These are phyloP conservation scores for Gyromitra esculenta DNA, from an alignment of 2,329 filamentous ascomycete species.

Conservation along the genomic window DNA sequence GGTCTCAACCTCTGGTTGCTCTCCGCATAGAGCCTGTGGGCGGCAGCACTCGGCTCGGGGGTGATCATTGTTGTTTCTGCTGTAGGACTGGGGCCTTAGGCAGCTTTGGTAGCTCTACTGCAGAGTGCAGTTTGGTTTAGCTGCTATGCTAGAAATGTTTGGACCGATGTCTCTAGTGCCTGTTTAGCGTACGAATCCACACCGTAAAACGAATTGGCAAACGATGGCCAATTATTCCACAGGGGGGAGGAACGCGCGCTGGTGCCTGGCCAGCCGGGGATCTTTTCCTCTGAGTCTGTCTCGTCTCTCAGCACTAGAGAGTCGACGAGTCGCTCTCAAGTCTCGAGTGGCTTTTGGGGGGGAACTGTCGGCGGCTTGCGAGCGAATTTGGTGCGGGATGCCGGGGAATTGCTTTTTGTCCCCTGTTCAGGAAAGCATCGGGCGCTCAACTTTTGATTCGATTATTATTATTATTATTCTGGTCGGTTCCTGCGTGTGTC, in stretches of 20 bases:
- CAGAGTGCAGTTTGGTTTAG: slow-evolving; percentile 31
- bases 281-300: slow-evolving; percentile 42
- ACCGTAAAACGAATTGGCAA: slow-evolving; percentile 39
- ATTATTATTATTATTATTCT: slow-evolving; percentile 6
- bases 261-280: slow-evolving; percentile 37
- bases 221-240: slow-evolving; percentile 36
- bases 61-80: slow-evolving; percentile 50
- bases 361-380: slow-evolving; percentile 16
- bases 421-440: slow-evolving; percentile 32
- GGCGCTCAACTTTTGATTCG: slow-evolving; percentile 37
- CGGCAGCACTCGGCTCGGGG: slow-evolving; percentile 47
- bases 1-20: slow-evolving; percentile 53
- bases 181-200: slow-evolving; percentile 42
- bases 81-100: slow-evolving; percentile 19
- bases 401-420: slow-evolving; percentile 45
- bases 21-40: slow-evolving; percentile 44
- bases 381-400: slow-evolving; percentile 41
- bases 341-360: slow-evolving; percentile 18
- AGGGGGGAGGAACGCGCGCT: slow-evolving; percentile 41
- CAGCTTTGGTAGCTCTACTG: slow-evolving; percentile 39
- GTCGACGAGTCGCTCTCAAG: slow-evolving; percentile 31
- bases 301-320: slow-evolving; percentile 29
- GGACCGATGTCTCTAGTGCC: slow-evolving; percentile 39
- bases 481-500: slow-evolving; percentile 42
- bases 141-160: slow-evolving; percentile 46